phyloP scores from a whole-genome alignment of 805 yeast genomes.

The Dipodascus albidus region DNA sequence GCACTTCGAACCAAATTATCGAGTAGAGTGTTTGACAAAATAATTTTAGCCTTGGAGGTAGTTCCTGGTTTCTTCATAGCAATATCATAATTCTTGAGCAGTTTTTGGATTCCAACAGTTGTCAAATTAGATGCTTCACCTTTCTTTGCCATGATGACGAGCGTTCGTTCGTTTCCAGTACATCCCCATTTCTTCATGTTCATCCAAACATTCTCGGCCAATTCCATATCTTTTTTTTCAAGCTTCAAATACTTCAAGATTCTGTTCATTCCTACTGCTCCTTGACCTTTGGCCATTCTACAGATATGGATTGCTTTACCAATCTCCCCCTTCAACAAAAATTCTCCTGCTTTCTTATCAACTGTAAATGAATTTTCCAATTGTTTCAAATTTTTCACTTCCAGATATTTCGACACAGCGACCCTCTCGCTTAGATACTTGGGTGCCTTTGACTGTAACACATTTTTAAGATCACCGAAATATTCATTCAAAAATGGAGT shows the following conservation, averaged over 20 bases:
- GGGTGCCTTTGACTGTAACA: neutral
- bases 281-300: slow-evolving; percentile 10
- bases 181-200: slow-evolving; percentile 14
- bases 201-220: slow-evolving; percentile 8
- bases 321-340: slow-evolving; percentile 6
- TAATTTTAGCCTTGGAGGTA: neutral
- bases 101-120: neutral
- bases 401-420: slow-evolving; percentile 8
- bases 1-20: neutral
- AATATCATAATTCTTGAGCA: neutral
- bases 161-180: slow-evolving; percentile 5
- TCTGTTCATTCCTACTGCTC: slow-evolving; percentile 13
- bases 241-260: slow-evolving; percentile 6
- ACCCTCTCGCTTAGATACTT: neutral
- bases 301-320: slow-evolving; percentile 9
- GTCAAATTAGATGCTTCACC: neutral
- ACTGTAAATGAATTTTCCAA: slow-evolving; percentile 11
- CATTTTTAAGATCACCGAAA: neutral
- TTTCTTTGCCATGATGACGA: neutral
- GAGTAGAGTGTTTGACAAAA: neutral
- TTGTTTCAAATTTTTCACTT: slow-evolving; percentile 8
- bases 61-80: neutral
- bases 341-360: slow-evolving; percentile 8
- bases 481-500: neutral
- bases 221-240: neutral